Conservation (phyloP, 352 stramenopile species). For the Pythium brachiatum region DNA sequence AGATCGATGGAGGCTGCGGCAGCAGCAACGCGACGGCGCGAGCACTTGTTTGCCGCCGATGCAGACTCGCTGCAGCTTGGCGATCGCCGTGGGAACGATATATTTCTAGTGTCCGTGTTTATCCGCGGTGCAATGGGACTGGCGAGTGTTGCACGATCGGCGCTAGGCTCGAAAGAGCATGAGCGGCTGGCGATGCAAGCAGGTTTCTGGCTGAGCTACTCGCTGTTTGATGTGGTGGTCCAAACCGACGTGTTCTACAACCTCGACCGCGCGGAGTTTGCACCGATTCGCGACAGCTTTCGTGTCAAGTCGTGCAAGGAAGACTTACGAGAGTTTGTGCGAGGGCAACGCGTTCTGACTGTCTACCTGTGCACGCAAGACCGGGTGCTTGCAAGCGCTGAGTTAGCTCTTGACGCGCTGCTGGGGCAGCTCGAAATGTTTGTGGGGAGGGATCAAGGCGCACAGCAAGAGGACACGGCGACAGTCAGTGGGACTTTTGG, state of each 20-base stretch:
- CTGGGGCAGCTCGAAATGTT: constrained; percentile 26
- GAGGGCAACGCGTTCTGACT: constrained; percentile 27
- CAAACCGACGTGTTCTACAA: constrained; percentile 79
- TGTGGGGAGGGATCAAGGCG: not conserved
- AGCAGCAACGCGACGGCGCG: not conserved
- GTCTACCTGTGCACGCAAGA: constrained; percentile 78
- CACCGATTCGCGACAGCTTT: constrained; percentile 71
- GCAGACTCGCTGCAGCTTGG: constrained; percentile 60
- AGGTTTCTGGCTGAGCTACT: constrained; percentile 84
- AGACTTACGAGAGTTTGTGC: constrained; percentile 44
- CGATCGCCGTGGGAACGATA: constrained; percentile 31
- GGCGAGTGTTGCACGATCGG: constrained; percentile 24
- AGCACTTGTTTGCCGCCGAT: constrained; percentile 6
- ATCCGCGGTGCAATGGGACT: constrained; percentile 46
- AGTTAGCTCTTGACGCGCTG: constrained; percentile 45
- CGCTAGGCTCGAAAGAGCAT: constrained; percentile 10
- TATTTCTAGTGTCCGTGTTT: constrained; percentile 67
- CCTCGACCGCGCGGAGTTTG: constrained; percentile 51
- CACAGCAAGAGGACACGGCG: not conserved
- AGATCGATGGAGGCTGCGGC: not conserved
- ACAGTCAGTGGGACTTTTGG: not conserved
- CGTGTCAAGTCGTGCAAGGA: constrained; percentile 51
- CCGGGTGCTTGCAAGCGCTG: constrained; percentile 49
- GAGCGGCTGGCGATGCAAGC: constrained; percentile 8
- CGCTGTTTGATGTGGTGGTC: constrained; percentile 79